phyloP scores from a whole-genome alignment of 192 early-diverging fungal genomes.

The Polychytrium aggregatum region DNA sequence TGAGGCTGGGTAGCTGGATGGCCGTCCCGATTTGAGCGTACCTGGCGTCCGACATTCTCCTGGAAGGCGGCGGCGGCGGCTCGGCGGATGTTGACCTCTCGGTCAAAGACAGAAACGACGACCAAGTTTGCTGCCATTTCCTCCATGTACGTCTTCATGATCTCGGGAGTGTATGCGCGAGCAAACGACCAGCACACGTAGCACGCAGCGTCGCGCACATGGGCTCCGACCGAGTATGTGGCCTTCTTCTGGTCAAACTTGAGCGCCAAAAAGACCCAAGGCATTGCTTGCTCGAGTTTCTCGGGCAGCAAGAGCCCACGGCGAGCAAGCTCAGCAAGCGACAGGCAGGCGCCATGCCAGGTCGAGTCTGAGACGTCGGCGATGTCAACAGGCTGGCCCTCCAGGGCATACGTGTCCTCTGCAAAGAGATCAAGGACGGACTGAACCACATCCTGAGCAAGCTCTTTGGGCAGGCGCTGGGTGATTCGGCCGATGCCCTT shows the following conservation, averaged over 20 bases:
- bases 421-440: constrained; percentile 67
- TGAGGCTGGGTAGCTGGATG: background rate
- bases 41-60: constrained; percentile 84
- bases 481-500: constrained; percentile 90
- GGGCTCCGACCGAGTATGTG: constrained; percentile 80
- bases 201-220: constrained; percentile 91
- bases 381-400: constrained; percentile 13
- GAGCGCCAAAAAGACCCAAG: constrained; percentile 74
- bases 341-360: constrained; percentile 90
- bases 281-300: constrained; percentile 54
- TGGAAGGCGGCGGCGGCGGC: constrained; percentile 95
- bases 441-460: constrained; percentile 73
- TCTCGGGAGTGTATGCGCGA: constrained; percentile 65
- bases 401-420: constrained; percentile 55
- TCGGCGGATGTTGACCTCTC: constrained; percentile 84
- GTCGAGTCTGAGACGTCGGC: constrained; percentile 77
- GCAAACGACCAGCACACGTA: constrained; percentile 98
- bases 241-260: constrained; percentile 84
- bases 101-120: constrained; percentile 74
- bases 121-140: constrained; percentile 66
- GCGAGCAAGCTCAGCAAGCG: constrained; percentile 83
- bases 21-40: background rate
- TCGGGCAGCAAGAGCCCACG: constrained; percentile 72
- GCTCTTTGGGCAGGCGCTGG: constrained; percentile 61
- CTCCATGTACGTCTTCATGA: constrained; percentile 51